Conservation (phyloP, 2,329 filamentous ascomycete genomes). For the Fusarium drepaniforme region DNA sequence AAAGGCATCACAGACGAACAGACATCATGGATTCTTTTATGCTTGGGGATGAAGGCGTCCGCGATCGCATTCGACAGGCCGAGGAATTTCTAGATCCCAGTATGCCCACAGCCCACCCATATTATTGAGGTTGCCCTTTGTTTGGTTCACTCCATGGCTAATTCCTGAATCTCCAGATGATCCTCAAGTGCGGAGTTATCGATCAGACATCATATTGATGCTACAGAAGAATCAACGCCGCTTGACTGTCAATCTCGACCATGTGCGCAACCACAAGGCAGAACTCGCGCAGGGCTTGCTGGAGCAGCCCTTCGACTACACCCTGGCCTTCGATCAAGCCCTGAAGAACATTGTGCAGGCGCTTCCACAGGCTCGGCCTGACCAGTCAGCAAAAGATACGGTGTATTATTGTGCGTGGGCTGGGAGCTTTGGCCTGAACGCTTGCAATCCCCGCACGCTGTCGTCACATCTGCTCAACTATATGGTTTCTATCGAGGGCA, state of each 20-base stretch:
- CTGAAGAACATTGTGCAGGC: slow-evolving; percentile 90
- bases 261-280: slow-evolving; percentile 87
- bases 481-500: slow-evolving; percentile 97
- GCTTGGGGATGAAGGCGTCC: slow-evolving; percentile 86
- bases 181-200: slow-evolving; percentile 77
- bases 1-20: slow-evolving; percentile 19
- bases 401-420: slow-evolving; percentile 98
- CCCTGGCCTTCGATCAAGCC: slow-evolving; percentile 88
- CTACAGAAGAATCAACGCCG: slow-evolving; percentile 75
- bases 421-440: slow-evolving; percentile 93
- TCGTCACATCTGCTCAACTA: slow-evolving; percentile 91
- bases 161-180: slow-evolving; percentile 55
- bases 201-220: slow-evolving; percentile 87
- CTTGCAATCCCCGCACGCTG: slow-evolving; percentile 94
- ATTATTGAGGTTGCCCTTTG: not conserved
- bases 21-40: slow-evolving; percentile 76
- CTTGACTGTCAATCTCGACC: slow-evolving; percentile 84
- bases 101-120: slow-evolving; percentile 58
- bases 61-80: slow-evolving; percentile 87
- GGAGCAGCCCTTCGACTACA: slow-evolving; percentile 88
- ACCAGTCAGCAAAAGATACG: slow-evolving; percentile 82
- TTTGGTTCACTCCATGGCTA: slow-evolving; percentile 11
- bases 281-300: slow-evolving; percentile 86
- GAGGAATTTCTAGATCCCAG: slow-evolving; percentile 94
- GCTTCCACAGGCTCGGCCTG: slow-evolving; percentile 79